Evolutionary conservation across 306 rosid species (phyloP), one percentile per base, ranked within the genome.

Genomic region (Dalbergia cochinchinensis): DNA sequence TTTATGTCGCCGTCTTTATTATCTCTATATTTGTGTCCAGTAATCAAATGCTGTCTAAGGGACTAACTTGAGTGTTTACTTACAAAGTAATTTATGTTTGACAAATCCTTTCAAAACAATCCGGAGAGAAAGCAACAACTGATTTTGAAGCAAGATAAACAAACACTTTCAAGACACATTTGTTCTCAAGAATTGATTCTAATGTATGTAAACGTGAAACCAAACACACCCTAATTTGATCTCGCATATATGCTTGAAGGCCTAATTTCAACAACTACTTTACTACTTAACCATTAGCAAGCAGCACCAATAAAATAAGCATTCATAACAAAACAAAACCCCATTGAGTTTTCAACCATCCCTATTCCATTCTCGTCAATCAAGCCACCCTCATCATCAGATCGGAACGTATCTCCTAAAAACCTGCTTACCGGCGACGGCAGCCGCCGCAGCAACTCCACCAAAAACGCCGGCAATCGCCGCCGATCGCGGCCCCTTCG

Each of bases 391-490:
- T 20, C 22, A 20, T 20, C 10, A 20, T 73, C 22, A 91, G 15
- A 91, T 83, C 1, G 96, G 96, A 51, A 89, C 86, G 16, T 89
- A 82, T 83, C 93, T 85, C 70, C 88, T 91, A 19, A 83, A 64
- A 51, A 86, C 89, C 69, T 86, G 93, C 84, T 86, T 91, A 31
- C 91, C 90, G 0, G 81, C 89, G 44, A 91, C 96, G 0, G 81
- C 93, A 8, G 85, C 82, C 1, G 91, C 92, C 7, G 92, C 96
- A 0, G 89, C 77, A n/a, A 89, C 79, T 4, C 88, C 96, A 0
- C 96, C 96, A 7, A 91, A 78, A 0, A 92, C 93, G 11, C 92
- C 96, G 2, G 91, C 92, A 11, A 89, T 83, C 10, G 92, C 96
- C 6, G 96, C 96, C 1, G 93, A 91, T 20, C 96, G 71, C 0